phyloP scores from a whole-genome alignment of 176 grass and related monocot genomes.

The Carex myosuroides region DNA sequence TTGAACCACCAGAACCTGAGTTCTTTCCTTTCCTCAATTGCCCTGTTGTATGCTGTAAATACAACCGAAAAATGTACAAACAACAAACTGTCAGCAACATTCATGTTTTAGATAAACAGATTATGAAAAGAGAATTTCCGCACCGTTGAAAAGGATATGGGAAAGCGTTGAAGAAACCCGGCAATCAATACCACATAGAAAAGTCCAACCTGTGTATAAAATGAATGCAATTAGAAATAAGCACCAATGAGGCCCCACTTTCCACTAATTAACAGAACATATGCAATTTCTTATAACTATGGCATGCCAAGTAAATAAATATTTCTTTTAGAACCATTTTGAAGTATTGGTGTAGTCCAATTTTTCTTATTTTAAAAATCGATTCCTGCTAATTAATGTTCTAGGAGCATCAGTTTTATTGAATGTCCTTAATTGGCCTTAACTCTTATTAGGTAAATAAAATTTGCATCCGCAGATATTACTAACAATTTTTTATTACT shows the following conservation, averaged over 20 bases:
- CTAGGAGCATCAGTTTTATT: background rate
- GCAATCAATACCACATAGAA: conserved; percentile 94
- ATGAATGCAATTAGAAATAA: background rate
- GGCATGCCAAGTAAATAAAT: background rate
- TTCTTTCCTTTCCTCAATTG: conserved; percentile 79
- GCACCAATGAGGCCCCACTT: background rate
- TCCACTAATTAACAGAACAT: background rate
- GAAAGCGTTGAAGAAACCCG: conserved; percentile 75
- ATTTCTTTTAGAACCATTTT: background rate
- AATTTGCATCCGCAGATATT: background rate
- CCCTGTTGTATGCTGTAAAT: conserved; percentile 69
- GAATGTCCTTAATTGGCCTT: background rate
- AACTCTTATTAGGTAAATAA: background rate
- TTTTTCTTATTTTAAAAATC: background rate
- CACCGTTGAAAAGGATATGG: conserved; percentile 87
- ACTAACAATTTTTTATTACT: background rate
- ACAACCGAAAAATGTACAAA: conserved; percentile 28
- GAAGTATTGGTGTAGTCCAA: background rate
- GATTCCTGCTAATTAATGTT: background rate
- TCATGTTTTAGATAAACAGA: background rate
- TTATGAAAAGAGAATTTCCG: conserved; percentile 11
- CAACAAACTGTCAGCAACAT: background rate
- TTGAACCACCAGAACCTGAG: conserved; percentile 48
- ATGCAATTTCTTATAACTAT: background rate
- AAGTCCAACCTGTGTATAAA: conserved; percentile 55